Conservation (phyloP, 441 rosid species). For the Flueggea neowawraea region DNA sequence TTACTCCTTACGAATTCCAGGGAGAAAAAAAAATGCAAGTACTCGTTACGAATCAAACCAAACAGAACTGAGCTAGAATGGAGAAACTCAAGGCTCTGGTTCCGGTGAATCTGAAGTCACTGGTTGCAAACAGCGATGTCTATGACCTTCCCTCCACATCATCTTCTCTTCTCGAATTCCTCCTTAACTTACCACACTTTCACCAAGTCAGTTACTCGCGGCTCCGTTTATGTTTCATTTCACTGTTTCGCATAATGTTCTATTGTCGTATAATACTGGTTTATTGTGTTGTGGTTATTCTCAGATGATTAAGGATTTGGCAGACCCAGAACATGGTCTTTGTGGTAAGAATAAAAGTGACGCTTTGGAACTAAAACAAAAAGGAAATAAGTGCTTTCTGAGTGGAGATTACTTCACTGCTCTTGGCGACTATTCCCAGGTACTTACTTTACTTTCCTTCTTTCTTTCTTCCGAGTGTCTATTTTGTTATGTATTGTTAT, state of each 20-base stretch:
- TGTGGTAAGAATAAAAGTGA: conserved; percentile 54
- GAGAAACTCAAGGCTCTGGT: conserved; percentile 60
- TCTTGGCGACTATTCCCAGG: conserved; percentile 57
- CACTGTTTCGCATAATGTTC: background rate
- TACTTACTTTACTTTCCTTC: conserved; percentile 13
- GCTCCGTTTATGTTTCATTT: conserved; percentile 3
- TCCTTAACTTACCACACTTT: conserved; percentile 45
- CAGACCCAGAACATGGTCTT: conserved; percentile 32
- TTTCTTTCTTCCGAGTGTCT: too few relatives aligned
- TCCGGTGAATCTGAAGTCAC: conserved; percentile 37
- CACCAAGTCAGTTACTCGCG: conserved; percentile 34
- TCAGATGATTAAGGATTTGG: conserved; percentile 45
- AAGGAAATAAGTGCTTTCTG: conserved; percentile 52
- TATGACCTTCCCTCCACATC: conserved; percentile 41
- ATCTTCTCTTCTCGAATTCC: conserved; percentile 45
- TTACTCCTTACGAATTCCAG: too few relatives aligned
- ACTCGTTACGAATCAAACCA: too few relatives aligned
- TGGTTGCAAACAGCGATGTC: conserved; percentile 31
- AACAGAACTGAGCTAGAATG: conserved; percentile 22
- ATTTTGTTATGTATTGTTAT: background rate
- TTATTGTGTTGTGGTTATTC: background rate
- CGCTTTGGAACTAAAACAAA: conserved; percentile 59
- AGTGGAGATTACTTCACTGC: conserved; percentile 41
- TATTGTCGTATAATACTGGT: background rate
- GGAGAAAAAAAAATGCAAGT: too few relatives aligned